Base-by-base conservation (phyloP, 2,329 filamentous ascomycete genomes). In the Rhytidhysteron rufulum region DNA sequence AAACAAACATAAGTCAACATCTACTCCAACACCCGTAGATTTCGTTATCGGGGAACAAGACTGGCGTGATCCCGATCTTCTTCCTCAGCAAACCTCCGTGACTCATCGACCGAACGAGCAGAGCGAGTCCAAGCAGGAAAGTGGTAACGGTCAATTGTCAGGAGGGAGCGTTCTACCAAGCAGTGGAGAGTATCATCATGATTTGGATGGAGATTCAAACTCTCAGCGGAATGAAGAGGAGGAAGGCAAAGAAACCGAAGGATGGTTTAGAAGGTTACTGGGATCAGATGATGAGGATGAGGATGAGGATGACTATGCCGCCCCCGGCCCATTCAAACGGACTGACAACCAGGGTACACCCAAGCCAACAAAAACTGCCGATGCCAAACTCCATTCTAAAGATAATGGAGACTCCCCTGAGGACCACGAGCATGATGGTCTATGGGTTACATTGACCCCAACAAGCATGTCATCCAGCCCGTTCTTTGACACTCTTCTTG, bases 391-490 rank as follows among this genome's bases (percentile, higher is more conserved):
- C 15, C 41, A 50, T 34, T 47, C 50, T 11, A 41, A 56, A 7
- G 47, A 49, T 24, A 41, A 51, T 21, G 42, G 44, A 9, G 53
- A 48, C 18, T 18, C 48, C 30, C 40, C 51, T 17, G 46, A 57
- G 43, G 41, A 51, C 15, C 13, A 40, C 11, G 71, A 73, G 10
- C 83, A 83, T 48, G 83, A 93, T 53, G 91, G 89, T 2, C 78
- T 98, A 4, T 97, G 89, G 89, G 88, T 98, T n/a, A 95, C 93
- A 6, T 80, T 98, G 40, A 93, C 88, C 1, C 93, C 90, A 1
- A 90, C 89, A 0, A 91, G 82, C 65, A 81, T 84, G 69, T 91
- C 88, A 48, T 85, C 86, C 4, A 94, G 85, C 53, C 90, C 93
- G 0, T 95, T 98, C 70, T 90, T 97, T 53, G 93, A 98, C 61